Percentiles rank a stretch among this genome's conserved stretches.
These are phyloP conservation scores for Leccinellum luteum DNA, from an alignment of 768 basidiomycete genomes.

Conservation along the genomic window DNA sequence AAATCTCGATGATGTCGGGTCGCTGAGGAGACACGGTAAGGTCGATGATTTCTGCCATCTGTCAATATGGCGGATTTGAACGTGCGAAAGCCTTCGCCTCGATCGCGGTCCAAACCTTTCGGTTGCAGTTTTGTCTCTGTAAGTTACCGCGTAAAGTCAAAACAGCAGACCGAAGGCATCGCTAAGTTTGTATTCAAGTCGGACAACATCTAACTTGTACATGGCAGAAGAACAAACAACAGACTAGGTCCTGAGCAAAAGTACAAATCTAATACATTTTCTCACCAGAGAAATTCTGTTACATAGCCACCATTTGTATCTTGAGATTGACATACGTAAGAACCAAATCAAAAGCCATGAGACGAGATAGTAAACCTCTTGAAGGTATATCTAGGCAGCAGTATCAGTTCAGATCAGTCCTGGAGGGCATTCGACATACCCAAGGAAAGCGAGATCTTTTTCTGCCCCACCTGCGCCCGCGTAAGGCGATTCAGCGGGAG, in stretches of 20 bases:
- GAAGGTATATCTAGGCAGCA: slow-evolving; percentile 63
- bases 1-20: slow-evolving; percentile 30
- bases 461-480: slow-evolving; percentile 40
- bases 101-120: too few species aligned
- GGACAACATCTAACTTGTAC: background rate
- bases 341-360: slow-evolving; percentile 42
- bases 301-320: background rate
- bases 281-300: background rate
- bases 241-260: background rate
- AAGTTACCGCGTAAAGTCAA: too few species aligned
- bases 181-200: background rate
- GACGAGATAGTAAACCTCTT: slow-evolving; percentile 71
- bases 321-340: background rate
- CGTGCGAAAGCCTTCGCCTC: slow-evolving; percentile 1
- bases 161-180: background rate
- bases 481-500: slow-evolving; percentile 42
- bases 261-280: slow-evolving; percentile 4
- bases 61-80: background rate
- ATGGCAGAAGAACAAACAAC: background rate
- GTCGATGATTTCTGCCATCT: slow-evolving; percentile 34
- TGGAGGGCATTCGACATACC: slow-evolving; percentile 36
- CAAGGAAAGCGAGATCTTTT: slow-evolving; percentile 67
- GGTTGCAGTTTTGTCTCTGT: background rate
- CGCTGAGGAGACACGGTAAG: slow-evolving; percentile 30
- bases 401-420: slow-evolving; percentile 1